Evolutionary conservation across 257 asterid species (phyloP).

Genomic region (Prunella vulgaris): DNA sequence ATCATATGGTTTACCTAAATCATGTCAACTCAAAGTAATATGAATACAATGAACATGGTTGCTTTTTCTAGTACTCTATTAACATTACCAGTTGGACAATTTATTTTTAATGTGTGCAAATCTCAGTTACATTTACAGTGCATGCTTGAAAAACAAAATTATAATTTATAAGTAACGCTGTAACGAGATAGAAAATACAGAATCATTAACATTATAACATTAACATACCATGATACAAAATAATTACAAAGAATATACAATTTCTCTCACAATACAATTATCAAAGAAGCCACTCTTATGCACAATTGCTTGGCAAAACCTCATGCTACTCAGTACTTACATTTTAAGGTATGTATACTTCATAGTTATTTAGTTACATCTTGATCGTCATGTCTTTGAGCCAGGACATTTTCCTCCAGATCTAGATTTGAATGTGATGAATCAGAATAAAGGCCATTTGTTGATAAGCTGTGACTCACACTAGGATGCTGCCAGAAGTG

Average conservation of each 20-base stretch:
- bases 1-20: too few relatives aligned
- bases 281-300: not conserved
- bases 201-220: too few relatives aligned
- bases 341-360: not conserved
- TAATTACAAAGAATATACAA: not conserved
- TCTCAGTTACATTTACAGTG: not conserved
- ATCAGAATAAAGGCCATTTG: conserved; percentile 37
- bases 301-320: conserved; percentile 23
- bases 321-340: not conserved
- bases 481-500: conserved; percentile 84
- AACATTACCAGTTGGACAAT: not conserved
- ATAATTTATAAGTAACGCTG: too few relatives aligned
- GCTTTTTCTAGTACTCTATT: not conserved
- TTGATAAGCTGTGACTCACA: conserved; percentile 51
- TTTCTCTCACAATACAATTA: not conserved
- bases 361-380: not conserved
- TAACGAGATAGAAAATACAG: too few relatives aligned
- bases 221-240: not conserved
- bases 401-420: conserved; percentile 24
- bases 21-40: not conserved
- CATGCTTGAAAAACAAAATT: too few relatives aligned
- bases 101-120: too few relatives aligned
- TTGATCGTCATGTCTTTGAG: conserved; percentile 20
- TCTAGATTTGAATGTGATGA: conserved; percentile 44
- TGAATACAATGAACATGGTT: not conserved